Evolutionary conservation across 441 rosid genomes (phyloP).

Genomic region (Kokia cookei): DNA sequence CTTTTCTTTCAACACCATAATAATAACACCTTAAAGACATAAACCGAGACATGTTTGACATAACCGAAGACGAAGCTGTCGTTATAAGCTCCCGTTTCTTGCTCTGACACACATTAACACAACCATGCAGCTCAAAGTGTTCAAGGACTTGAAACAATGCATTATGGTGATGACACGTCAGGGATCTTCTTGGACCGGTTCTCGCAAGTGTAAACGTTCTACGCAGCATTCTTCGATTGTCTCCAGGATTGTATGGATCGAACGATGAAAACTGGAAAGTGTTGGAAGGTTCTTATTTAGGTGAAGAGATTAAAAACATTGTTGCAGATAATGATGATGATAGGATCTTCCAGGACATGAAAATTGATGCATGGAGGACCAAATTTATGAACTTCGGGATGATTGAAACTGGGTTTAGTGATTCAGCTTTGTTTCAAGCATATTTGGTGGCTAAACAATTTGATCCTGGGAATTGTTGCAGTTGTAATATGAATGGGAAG

Average conservation of each 20-base stretch:
- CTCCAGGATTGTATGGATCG: too few relatives aligned
- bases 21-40: constrained; percentile 20
- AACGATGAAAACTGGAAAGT: constrained; percentile 8
- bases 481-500: constrained; percentile 18
- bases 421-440: constrained; percentile 24
- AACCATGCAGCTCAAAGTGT: constrained; percentile 14
- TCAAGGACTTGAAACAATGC: constrained; percentile 21
- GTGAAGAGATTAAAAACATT: constrained; percentile 18
- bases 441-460: background rate
- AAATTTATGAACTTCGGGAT: constrained; percentile 4
- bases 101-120: constrained; percentile 16
- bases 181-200: too few relatives aligned
- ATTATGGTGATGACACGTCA: background rate
- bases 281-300: constrained; percentile 14
- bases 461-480: constrained; percentile 16
- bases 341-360: constrained; percentile 19
- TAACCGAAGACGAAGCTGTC: constrained; percentile 19
- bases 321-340: constrained; percentile 25
- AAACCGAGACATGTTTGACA: constrained; percentile 21
- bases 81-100: constrained; percentile 12
- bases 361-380: constrained; percentile 35
- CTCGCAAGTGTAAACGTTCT: background rate
- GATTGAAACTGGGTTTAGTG: constrained; percentile 24
- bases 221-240: constrained; percentile 23
- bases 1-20: constrained; percentile 15